Percentiles rank a stretch among this genome's conserved stretches.
phyloP scores from a whole-genome alignment of 2,329 filamentous ascomycete genomes.

The Rhinocladiella similis region DNA sequence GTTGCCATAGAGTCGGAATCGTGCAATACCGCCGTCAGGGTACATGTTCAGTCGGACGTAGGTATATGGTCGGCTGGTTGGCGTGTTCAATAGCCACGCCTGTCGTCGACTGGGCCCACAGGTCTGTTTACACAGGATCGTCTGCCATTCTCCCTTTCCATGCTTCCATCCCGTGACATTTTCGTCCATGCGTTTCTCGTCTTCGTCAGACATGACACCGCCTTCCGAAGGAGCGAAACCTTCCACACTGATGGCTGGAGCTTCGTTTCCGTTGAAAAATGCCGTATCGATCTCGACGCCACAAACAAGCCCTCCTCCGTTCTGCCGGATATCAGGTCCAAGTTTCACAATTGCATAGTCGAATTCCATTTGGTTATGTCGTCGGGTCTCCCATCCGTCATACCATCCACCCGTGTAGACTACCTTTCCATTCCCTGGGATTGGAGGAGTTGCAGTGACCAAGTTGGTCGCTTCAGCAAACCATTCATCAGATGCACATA shows the following conservation, averaged over 20 bases:
- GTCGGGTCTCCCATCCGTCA: slow-evolving; percentile 63
- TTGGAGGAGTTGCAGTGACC: not conserved
- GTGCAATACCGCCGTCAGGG: too few relatives aligned
- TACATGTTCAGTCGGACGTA: too few relatives aligned
- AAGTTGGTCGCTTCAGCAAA: not conserved
- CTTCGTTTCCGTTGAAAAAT: slow-evolving; percentile 45
- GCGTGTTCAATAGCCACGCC: too few relatives aligned
- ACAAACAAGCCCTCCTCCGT: slow-evolving; percentile 33
- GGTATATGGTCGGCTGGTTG: too few relatives aligned
- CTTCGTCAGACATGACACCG: not conserved
- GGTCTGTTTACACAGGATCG: too few relatives aligned
- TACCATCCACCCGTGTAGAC: slow-evolving; percentile 58
- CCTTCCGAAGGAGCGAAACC: slow-evolving; percentile 19
- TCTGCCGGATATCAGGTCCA: not conserved
- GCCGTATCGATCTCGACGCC: slow-evolving; percentile 46
- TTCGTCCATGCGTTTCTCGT: too few relatives aligned
- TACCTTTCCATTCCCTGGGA: not conserved
- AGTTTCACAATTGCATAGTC: slow-evolving; percentile 61
- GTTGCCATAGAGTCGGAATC: too few relatives aligned
- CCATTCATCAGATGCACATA: too few relatives aligned
- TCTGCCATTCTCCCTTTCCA: too few relatives aligned
- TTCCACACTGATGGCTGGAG: slow-evolving; percentile 41
- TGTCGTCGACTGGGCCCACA: too few relatives aligned
- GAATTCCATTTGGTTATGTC: slow-evolving; percentile 57
- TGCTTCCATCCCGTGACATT: too few relatives aligned